These are phyloP conservation scores for Daphne laureola DNA, from an alignment of 441 rosid species.

Conservation along the genomic window DNA sequence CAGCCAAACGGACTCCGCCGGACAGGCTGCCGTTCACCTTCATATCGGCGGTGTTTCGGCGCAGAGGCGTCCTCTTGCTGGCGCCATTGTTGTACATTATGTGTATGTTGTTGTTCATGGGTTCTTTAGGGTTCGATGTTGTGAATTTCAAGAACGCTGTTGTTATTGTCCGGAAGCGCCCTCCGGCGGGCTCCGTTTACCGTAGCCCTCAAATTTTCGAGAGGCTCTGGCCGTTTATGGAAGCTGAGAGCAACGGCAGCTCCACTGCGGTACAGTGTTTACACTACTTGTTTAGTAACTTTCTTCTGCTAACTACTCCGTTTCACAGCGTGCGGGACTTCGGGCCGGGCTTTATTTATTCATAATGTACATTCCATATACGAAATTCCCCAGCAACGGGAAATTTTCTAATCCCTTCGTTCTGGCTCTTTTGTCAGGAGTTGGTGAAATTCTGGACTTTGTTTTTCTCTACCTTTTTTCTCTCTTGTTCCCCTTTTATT, in stretches of 20 bases:
- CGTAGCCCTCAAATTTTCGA: conserved; percentile 81
- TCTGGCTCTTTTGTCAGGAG: too few species aligned
- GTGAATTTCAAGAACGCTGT: conserved; percentile 45
- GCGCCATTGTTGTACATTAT: conserved; percentile 82
- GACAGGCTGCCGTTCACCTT: conserved; percentile 48
- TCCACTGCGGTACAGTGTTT: conserved; percentile 46
- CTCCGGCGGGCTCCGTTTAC: conserved; percentile 69
- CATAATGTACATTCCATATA: too few species aligned
- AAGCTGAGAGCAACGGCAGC: conserved; percentile 51
- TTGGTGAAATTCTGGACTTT: too few species aligned
- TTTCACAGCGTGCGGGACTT: background rate
- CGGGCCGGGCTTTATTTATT: too few species aligned
- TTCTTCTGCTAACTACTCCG: background rate
- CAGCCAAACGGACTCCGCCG: conserved; percentile 35
- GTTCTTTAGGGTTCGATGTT: conserved; percentile 69
- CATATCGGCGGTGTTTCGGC: conserved; percentile 51
- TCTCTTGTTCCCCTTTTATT: too few species aligned
- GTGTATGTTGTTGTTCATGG: conserved; percentile 82
- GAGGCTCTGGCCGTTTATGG: conserved; percentile 82
- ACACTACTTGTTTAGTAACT: background rate
- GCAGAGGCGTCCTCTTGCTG: conserved; percentile 67
- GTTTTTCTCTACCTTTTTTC: too few species aligned
- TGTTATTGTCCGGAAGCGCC: conserved; percentile 43
- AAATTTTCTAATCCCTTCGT: too few species aligned
- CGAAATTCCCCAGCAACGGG: too few species aligned